Evolutionary conservation across 1,284 basidiomycete genomes (phyloP), one percentile per base, ranked within the genome.

Genomic region (Irpex rosettiformis): DNA sequence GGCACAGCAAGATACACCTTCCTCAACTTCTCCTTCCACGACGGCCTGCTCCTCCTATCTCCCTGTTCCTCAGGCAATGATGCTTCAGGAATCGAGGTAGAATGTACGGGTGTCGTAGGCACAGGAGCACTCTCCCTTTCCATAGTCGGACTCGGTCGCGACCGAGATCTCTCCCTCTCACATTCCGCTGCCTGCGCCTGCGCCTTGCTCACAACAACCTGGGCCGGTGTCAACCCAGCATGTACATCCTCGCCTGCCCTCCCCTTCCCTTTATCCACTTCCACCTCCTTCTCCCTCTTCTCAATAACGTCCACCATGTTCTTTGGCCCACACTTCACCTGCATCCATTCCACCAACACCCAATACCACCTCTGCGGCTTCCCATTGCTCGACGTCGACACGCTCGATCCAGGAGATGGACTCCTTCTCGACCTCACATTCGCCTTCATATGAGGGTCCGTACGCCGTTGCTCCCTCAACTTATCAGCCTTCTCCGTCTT

Each of bases 1-100:
- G 88, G 88, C 5, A 89, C 88, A 24, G 79, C 74, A 55, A 61
- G 57, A 54, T 78, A 78, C 59, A 86, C 77, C 60, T 76, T 70
- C 60, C 77, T 73, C 65, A 80, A 77, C 43, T 79, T 74, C 60
- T 72, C 69, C 55, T 68, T 72, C 61, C 68, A 70, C 24, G 62
- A 55, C 55, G 55, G 33, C 59, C 21, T 45, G 16, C 43, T 45
- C 11, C 43, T 45, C 43, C 43, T 45, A 11, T 11, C 21, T 8
- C 21, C 21, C 8, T 18, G 11, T 4, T 45, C 43, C 33, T 40
- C 51, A 10, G 1, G 2, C 33, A n/a, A 11, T 3, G 5, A 10
- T n/a, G n/a, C 33, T n/a, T 37, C 33, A 37, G 4, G 11, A 37
- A n/a, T n/a, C 58, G 29, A 21, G 40, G 29, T 33, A 2, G 43